Percentiles rank a stretch among this genome's conserved stretches.
Conservation (phyloP, 495 filamentous ascomycete genomes). For the Penicillium egyptiacum region DNA sequence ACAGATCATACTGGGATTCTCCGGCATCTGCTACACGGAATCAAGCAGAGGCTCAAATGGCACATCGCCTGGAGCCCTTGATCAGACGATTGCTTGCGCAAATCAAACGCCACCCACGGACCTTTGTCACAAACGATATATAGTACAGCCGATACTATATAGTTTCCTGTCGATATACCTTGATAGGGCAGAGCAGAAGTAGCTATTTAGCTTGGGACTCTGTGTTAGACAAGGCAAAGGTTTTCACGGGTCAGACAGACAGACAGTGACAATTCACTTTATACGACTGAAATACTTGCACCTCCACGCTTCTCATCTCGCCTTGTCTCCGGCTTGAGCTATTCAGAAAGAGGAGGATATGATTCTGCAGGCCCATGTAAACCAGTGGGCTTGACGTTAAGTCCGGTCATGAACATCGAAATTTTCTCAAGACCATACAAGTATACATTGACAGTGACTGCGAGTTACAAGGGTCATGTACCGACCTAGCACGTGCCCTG, state of each 20-base stretch:
- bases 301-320: slow-evolving; percentile 24
- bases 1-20: neutral
- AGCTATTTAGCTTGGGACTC: slow-evolving; percentile 52
- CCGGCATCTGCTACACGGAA: neutral
- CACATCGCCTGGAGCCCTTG: neutral
- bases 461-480: slow-evolving; percentile 1
- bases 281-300: slow-evolving; percentile 41
- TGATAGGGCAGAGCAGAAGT: slow-evolving; percentile 62
- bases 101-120: slow-evolving; percentile 22
- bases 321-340: slow-evolving; percentile 14
- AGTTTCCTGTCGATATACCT: slow-evolving; percentile 67
- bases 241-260: slow-evolving; percentile 37
- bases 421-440: neutral
- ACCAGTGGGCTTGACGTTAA: slow-evolving; percentile 30
- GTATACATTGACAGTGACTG: slow-evolving; percentile 4
- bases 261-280: slow-evolving; percentile 46
- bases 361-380: slow-evolving; percentile 35
- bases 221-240: slow-evolving; percentile 44
- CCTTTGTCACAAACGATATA: slow-evolving; percentile 42
- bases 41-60: neutral
- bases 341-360: slow-evolving; percentile 6
- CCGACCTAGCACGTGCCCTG: neutral
- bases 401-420: slow-evolving; percentile 9
- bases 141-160: slow-evolving; percentile 62
- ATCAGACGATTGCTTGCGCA: neutral